Evolutionary conservation across 441 rosid genomes (phyloP).

Genomic region (Arabidopsis hybrid): DNA sequence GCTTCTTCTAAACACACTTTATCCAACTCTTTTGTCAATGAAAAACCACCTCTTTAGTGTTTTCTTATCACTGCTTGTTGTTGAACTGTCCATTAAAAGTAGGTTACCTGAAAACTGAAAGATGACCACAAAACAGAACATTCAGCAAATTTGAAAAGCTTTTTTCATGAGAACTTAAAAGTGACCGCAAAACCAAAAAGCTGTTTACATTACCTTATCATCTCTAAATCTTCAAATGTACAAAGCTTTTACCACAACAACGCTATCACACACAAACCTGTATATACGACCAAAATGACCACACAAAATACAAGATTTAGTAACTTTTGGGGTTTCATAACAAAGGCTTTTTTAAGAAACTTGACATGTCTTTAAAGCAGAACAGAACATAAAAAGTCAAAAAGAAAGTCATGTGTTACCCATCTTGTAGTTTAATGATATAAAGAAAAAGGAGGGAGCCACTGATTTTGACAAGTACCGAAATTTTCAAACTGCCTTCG

Average conservation of each 20-base stretch:
- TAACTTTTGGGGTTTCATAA: not conserved
- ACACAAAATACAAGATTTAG: not conserved
- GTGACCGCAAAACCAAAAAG: not conserved
- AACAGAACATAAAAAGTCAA: conserved; percentile 2
- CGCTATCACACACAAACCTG: conserved; percentile 18
- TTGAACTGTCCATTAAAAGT: conserved; percentile 75
- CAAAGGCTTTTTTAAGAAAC: not conserved
- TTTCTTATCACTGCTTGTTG: conserved; percentile 77
- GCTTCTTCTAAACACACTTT: conserved; percentile 24
- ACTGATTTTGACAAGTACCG: conserved; percentile 45
- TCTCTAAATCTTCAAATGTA: conserved; percentile 15
- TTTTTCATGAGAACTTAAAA: not conserved
- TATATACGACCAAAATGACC: not conserved
- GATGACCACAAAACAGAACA: conserved; percentile 6
- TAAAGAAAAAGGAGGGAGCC: conserved; percentile 18
- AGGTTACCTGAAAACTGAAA: conserved; percentile 27
- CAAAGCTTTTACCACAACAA: not conserved
- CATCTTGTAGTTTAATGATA: conserved; percentile 30
- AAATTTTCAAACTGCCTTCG: conserved; percentile 31
- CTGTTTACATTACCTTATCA: conserved; percentile 33
- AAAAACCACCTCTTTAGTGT: conserved; percentile 95
- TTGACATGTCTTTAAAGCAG: not conserved
- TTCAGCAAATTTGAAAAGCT: not conserved
- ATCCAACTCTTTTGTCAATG: conserved; percentile 88
- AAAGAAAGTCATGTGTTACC: conserved; percentile 19